Conservation (phyloP, 2,329 filamentous ascomycete genomes). For the Sporothrix mexicana region DNA sequence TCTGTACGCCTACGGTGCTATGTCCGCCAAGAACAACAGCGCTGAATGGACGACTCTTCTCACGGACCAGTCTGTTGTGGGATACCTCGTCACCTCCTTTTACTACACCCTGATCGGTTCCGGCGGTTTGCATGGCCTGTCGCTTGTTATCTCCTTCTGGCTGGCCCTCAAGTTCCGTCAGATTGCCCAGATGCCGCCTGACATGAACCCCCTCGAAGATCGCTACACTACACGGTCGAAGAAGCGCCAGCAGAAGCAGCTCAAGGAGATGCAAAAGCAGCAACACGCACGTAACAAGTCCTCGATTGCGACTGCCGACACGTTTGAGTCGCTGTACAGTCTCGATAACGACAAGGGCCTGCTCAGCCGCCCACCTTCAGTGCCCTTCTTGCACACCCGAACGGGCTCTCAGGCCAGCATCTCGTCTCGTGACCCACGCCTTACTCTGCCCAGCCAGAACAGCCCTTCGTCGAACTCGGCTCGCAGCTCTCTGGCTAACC, state of each 20-base stretch:
- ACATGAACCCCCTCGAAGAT: conserved; percentile 93
- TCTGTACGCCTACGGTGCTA: conserved; percentile 62
- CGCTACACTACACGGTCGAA: conserved; percentile 73
- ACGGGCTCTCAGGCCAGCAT: conserved; percentile 60
- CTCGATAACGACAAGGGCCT: conserved; percentile 64
- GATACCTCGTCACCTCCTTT: conserved; percentile 67
- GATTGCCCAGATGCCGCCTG: conserved; percentile 81
- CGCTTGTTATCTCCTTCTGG: conserved; percentile 74
- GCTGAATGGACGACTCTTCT: conserved; percentile 72
- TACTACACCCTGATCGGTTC: conserved; percentile 71
- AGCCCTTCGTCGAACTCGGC: conserved; percentile 50
- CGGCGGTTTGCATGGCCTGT: conserved; percentile 72
- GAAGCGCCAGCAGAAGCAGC: conserved; percentile 26
- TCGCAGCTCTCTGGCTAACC: conserved; percentile 45
- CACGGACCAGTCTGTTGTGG: conserved; percentile 57
- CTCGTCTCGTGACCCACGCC: conserved; percentile 57
- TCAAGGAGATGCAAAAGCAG: conserved; percentile 22
- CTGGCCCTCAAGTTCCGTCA: conserved; percentile 79
- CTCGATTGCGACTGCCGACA: conserved; percentile 56
- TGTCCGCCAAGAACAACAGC: conserved; percentile 54
- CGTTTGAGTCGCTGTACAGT: conserved; percentile 37
- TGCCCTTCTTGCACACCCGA: conserved; percentile 84
- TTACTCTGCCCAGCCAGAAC: conserved; percentile 62
- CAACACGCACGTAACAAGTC: conserved; percentile 76
- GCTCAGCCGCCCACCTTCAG: conserved; percentile 55